Conservation (phyloP, 2,329 filamentous ascomycete genomes). For the Pseudogymnoascus sp. region DNA sequence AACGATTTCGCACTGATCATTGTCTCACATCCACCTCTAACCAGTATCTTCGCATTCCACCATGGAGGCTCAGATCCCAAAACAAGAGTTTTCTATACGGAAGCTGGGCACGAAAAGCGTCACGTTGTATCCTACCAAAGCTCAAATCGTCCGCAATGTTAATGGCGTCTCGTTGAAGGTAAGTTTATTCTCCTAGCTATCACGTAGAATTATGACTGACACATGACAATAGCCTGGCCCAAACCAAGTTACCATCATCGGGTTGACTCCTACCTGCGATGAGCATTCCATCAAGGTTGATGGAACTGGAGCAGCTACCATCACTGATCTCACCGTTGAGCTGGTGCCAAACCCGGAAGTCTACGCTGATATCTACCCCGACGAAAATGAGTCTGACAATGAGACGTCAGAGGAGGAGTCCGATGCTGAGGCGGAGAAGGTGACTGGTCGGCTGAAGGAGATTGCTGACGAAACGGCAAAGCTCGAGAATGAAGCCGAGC, state of each 20-base stretch:
- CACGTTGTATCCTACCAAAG: slow-evolving; percentile 54
- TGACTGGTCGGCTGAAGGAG: slow-evolving; percentile 18
- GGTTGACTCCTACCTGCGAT: slow-evolving; percentile 46
- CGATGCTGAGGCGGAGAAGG: slow-evolving; percentile 22
- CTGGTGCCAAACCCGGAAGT: slow-evolving; percentile 44
- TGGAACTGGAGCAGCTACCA: slow-evolving; percentile 49
- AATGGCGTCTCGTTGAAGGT: slow-evolving; percentile 41
- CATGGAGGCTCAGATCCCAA: slow-evolving; percentile 24
- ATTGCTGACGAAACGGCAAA: slow-evolving; percentile 26
- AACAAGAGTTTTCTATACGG: slow-evolving; percentile 47
- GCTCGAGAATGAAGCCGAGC: slow-evolving; percentile 13
- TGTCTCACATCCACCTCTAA: neutral
- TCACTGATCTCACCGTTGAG: slow-evolving; percentile 57
- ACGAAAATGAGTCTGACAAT: slow-evolving; percentile 23
- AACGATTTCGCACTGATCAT: neutral
- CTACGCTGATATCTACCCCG: slow-evolving; percentile 33
- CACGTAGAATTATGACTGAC: neutral
- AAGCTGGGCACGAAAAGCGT: slow-evolving; percentile 54
- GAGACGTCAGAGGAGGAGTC: slow-evolving; percentile 24
- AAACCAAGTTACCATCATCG: slow-evolving; percentile 50
- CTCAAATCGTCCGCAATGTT: slow-evolving; percentile 55
- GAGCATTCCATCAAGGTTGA: slow-evolving; percentile 54
- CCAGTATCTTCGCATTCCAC: neutral
- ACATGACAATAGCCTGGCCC: slow-evolving; percentile 37
- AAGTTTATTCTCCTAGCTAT: slow-evolving; percentile 16